These are phyloP conservation scores for Verticillium nonalfalfae DNA, from an alignment of 2,329 filamentous ascomycete genomes.

Conservation along the genomic window DNA sequence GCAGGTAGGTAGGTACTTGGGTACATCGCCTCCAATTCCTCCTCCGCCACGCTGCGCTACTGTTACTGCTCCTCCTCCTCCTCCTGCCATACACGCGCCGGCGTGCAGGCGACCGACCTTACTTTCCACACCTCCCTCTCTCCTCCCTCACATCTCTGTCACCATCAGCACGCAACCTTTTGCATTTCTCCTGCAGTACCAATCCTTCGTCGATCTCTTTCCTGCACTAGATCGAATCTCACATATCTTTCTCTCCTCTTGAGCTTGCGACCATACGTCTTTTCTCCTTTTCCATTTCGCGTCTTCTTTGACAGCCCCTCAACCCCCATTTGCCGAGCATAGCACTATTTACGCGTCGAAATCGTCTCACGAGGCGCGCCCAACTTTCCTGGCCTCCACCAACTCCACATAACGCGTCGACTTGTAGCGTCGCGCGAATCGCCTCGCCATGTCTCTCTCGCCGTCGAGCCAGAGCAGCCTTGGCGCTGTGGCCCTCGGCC, in stretches of 20 bases:
- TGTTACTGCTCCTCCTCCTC: neutral
- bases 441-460: conserved; percentile 20
- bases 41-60: neutral
- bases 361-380: conserved; percentile 1
- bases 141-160: neutral
- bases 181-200: neutral
- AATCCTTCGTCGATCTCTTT: conserved; percentile 3
- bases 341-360: conserved; percentile 8
- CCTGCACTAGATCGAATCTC: conserved; percentile 6
- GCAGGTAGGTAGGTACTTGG: neutral
- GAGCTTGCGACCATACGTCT: neutral
- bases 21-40: neutral
- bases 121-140: conserved; percentile 1
- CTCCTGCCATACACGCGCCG: neutral
- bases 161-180: neutral
- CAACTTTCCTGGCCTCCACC: neutral
- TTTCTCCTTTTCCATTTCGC: neutral
- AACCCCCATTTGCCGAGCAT: neutral
- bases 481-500: conserved; percentile 24
- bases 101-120: neutral
- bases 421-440: neutral
- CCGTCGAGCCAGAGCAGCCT: conserved; percentile 22
- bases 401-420: conserved; percentile 8
- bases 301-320: neutral
- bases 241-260: neutral